Conservation (phyloP, 2,329 filamentous ascomycete genomes). For the Leptographium lundbergii region DNA sequence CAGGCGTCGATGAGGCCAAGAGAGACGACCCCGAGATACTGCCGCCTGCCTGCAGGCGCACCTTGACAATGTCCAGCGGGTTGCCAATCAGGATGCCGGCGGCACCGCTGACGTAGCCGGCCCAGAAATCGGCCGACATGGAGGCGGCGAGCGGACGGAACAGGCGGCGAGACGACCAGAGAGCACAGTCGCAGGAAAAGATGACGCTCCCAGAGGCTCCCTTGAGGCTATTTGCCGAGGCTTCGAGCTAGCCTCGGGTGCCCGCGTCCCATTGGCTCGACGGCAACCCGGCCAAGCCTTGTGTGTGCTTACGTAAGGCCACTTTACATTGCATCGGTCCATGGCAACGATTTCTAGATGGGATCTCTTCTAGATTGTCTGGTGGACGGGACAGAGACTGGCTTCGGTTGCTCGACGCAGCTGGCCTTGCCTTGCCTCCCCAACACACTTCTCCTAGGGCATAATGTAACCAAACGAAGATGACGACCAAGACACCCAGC, state of each 20-base stretch:
- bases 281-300: background rate
- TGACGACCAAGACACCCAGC: background rate
- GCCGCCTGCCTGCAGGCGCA: constrained; percentile 66
- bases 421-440: no score
- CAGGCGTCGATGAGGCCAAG: no score
- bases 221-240: background rate
- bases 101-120: constrained; percentile 79
- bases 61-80: constrained; percentile 58
- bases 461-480: no score
- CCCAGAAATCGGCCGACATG: constrained; percentile 89
- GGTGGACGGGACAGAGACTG: background rate
- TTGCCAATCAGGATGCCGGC: constrained; percentile 82
- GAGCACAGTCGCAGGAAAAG: background rate
- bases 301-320: background rate
- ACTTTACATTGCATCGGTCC: no score
- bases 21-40: no score
- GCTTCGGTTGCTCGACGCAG: no score
- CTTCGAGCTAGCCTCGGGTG: background rate
- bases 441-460: no score
- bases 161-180: background rate
- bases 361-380: no score
- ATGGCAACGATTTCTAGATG: no score
- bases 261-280: background rate
- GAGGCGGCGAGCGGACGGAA: background rate
- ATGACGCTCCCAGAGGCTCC: background rate